These are phyloP conservation scores for Polytrichum formosum DNA, from an alignment of 225 moss, liverwort and hornwort genomes.

Conservation along the genomic window DNA sequence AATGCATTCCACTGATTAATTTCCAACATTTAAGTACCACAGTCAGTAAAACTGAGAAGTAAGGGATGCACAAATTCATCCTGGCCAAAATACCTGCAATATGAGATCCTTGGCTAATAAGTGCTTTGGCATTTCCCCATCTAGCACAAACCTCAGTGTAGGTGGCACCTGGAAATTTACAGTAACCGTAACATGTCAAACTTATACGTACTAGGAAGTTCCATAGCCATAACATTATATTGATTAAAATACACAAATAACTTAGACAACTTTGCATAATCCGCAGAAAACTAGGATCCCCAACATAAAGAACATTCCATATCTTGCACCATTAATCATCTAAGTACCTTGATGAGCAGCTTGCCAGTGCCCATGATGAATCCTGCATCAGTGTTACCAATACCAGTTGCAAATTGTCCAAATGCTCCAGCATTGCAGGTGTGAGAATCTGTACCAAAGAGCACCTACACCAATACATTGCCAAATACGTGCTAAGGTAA, in stretches of 20 bases:
- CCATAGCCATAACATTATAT: too few relatives aligned
- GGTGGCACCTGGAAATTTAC: slow-evolving; percentile 68
- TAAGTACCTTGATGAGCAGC: slow-evolving; percentile 79
- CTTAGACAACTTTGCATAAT: too few relatives aligned
- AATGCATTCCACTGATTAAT: too few relatives aligned
- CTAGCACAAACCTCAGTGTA: slow-evolving; percentile 81
- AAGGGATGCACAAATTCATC: too few relatives aligned
- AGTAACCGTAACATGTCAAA: background rate
- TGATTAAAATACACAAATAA: too few relatives aligned
- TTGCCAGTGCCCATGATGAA: slow-evolving; percentile 98
- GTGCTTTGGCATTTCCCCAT: slow-evolving; percentile 86
- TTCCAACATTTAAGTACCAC: too few relatives aligned
- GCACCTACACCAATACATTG: slow-evolving; percentile 55
- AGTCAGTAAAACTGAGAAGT: too few relatives aligned
- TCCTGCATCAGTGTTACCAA: slow-evolving; percentile 96
- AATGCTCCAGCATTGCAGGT: slow-evolving; percentile 98
- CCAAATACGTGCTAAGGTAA: too few relatives aligned
- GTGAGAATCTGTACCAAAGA: slow-evolving; percentile 97
- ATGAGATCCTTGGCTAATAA: slow-evolving; percentile 93
- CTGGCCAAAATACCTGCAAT: slow-evolving; percentile 60
- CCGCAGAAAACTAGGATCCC: background rate
- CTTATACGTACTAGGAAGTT: too few relatives aligned
- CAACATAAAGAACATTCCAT: too few relatives aligned
- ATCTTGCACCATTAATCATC: too few relatives aligned
- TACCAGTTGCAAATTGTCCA: slow-evolving; percentile 97